Evolutionary conservation across 768 basidiomycete genomes (phyloP), one percentile per base, ranked within the genome.

Genomic region (Suillus luteus): DNA sequence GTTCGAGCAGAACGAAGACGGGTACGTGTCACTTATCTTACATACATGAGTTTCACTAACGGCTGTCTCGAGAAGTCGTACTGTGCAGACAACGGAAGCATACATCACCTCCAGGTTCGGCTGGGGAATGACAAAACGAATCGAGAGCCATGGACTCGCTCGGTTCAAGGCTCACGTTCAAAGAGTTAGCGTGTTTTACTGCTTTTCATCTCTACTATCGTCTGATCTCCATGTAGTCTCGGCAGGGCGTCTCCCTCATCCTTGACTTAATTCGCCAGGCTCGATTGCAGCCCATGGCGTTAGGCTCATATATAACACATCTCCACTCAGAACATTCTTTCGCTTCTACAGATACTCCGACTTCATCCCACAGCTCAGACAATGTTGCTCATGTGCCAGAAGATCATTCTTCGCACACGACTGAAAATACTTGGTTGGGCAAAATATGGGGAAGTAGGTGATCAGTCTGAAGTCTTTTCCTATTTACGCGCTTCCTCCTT

Each of bases 91-190:
- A 19, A 96, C 93, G 3, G 93, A 95, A 66, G 95, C 92, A 4
- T 82, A 91, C 65, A 87, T 96, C 62, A 80, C 90, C n/a, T 96
- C 95, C 59, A 85, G 88, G 54, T 91, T 96, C 68, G 95, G 95
- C 11, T 96, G 95, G 88, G 91, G 92, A 31, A 83, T 96, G 46
- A 92, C 94, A 4, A 92, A 87, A 75, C 81, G 85, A 64, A 95
- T 96, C 54, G 95, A 97, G 76, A 91, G 80, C 62, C 92, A 93
- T 68, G 95, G 93, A 22, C 76, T 95, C 60, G 86, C 86, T 12
- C 86, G 85, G 65, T 95, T 96, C 79, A 93, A 95, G 75, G 85
- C 89, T 19, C 92, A 97, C 71, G 80, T 96, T 58, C 93, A 96
- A 76, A 83, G 86, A 70, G 95, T 90, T 73, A 61, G 88, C 77